A percentile compares a stretch with the other conserved stretches of the same genome.
These are phyloP conservation scores for Porodaedalea pini DNA, from an alignment of 1,284 basidiomycete species.

Conservation along the genomic window DNA sequence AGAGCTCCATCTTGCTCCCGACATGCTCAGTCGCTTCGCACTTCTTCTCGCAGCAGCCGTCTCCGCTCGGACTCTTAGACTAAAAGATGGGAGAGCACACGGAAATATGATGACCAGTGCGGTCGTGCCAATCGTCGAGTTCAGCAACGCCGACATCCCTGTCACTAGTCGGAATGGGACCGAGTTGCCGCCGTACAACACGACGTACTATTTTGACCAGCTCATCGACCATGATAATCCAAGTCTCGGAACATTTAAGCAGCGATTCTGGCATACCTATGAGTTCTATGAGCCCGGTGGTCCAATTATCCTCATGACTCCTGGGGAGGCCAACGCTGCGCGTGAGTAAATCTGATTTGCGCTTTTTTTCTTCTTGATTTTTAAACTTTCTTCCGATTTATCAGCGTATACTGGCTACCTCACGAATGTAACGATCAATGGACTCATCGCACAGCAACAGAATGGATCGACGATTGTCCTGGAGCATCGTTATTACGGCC, in stretches of 20 bases:
- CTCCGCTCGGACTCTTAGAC: not conserved
- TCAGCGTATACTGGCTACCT: constrained; percentile 54
- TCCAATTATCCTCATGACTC: constrained; percentile 60
- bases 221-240: constrained; percentile 70
- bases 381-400: not conserved
- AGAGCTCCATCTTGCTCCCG: no score
- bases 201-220: constrained; percentile 64
- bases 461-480: constrained; percentile 60
- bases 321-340: constrained; percentile 43
- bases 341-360: constrained; percentile 30
- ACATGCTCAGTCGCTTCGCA: not conserved
- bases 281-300: constrained; percentile 63
- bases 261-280: constrained; percentile 66
- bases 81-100: constrained; percentile 27
- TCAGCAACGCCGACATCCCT: constrained; percentile 28
- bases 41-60: not conserved
- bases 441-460: constrained; percentile 63
- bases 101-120: constrained; percentile 38
- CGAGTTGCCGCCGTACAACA: constrained; percentile 36
- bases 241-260: constrained; percentile 71
- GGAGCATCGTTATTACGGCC: constrained; percentile 53
- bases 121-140: constrained; percentile 34
- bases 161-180: constrained; percentile 42
- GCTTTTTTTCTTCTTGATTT: constrained; percentile 8
- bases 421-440: constrained; percentile 62